Evolutionary conservation across 345 rosid species (phyloP).

Genomic region (Acer negundo): DNA sequence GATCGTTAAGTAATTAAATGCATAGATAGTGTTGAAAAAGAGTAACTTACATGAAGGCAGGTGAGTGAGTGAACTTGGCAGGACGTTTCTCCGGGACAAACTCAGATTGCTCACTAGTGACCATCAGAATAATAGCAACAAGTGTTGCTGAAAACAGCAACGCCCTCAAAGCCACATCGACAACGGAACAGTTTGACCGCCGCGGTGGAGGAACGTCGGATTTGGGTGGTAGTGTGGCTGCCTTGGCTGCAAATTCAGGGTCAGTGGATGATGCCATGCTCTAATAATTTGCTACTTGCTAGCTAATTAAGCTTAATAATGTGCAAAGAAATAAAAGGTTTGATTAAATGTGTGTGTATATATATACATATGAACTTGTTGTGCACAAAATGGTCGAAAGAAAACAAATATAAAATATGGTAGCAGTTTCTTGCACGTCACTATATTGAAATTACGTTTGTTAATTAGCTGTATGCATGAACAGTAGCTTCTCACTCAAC

Average conservation of each 20-base stretch:
- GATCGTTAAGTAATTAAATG: too few relatives aligned
- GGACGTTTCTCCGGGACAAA: constrained; percentile 15
- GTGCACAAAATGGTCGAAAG: too few relatives aligned
- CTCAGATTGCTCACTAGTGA: constrained; percentile 59
- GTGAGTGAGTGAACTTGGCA: constrained; percentile 70
- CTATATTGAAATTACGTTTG: too few relatives aligned
- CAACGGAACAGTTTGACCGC: constrained; percentile 18
- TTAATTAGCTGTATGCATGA: too few relatives aligned
- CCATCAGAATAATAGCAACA: constrained; percentile 53
- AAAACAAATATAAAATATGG: too few relatives aligned
- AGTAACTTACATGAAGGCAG: constrained; percentile 67
- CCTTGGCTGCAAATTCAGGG: constrained; percentile 14
- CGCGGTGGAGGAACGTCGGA: constrained; percentile 18
- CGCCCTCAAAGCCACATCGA: constrained; percentile 51
- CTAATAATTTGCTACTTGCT: neutral
- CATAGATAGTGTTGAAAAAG: neutral
- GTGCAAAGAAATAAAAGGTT: neutral
- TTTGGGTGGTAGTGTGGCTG: constrained; percentile 22
- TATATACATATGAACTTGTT: too few relatives aligned
- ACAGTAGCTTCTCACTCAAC: neutral
- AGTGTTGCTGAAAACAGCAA: constrained; percentile 56
- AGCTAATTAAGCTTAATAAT: neutral
- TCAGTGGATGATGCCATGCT: constrained; percentile 44
- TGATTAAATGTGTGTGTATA: too few relatives aligned
- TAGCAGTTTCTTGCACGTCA: too few relatives aligned